These are phyloP conservation scores for Capronia americana DNA, from an alignment of 2,329 filamentous ascomycete species.

Conservation along the genomic window DNA sequence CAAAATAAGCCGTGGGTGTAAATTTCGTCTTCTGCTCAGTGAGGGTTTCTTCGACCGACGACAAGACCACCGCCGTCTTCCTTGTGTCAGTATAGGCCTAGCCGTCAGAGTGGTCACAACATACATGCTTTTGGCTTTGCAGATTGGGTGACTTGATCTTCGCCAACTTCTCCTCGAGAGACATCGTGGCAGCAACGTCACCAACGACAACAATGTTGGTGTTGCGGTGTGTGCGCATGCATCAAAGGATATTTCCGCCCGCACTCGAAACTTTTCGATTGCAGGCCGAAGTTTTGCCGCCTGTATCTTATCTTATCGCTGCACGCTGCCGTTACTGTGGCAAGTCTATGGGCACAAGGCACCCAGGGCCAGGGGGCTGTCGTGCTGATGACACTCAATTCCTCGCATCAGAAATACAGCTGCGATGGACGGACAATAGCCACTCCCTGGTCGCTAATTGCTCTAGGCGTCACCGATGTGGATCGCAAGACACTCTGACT, in stretches of 20 bases:
- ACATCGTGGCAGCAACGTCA: constrained; percentile 32
- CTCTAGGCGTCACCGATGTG: background rate
- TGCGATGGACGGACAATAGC: background rate
- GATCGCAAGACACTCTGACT: background rate
- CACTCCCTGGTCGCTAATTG: background rate
- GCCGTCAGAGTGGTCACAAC: constrained; percentile 38
- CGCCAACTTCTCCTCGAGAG: constrained; percentile 88
- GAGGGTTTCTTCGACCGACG: constrained; percentile 90
- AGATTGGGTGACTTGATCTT: constrained; percentile 97
- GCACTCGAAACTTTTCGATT: constrained; percentile 12
- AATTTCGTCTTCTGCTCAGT: constrained; percentile 83
- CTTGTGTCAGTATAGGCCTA: constrained; percentile 23
- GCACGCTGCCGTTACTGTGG: background rate
- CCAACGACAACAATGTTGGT: background rate
- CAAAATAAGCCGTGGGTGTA: constrained; percentile 91
- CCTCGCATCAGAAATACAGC: background rate
- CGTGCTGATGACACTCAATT: background rate
- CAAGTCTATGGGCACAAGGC: background rate
- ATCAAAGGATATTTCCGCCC: background rate
- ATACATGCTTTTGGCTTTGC: constrained; percentile 90
- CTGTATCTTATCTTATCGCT: constrained; percentile 1
- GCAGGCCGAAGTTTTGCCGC: constrained; percentile 15
- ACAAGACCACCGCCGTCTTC: constrained; percentile 83
- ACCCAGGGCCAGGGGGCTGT: background rate
- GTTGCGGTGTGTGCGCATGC: background rate